Conservation (phyloP, 192 early-diverging fungal genomes). For the Pilaira anomala region DNA sequence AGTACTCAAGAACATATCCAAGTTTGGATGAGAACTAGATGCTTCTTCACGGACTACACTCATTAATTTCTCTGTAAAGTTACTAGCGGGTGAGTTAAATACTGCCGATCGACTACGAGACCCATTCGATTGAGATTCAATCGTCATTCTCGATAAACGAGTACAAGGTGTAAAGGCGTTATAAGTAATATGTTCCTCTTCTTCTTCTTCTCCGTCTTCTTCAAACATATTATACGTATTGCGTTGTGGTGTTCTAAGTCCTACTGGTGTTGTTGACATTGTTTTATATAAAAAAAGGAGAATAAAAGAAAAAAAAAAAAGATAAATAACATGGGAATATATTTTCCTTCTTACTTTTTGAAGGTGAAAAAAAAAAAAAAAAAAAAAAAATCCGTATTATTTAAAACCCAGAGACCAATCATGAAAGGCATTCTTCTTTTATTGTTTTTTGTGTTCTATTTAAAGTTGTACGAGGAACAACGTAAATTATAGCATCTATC, state of each 20-base stretch:
- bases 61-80: conserved; percentile 13
- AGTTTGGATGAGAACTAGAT: not conserved
- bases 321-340: not conserved
- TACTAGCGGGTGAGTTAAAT: not conserved
- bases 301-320: not conserved
- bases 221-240: not conserved
- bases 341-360: too few species aligned
- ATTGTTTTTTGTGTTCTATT: too few species aligned
- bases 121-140: conserved; percentile 12
- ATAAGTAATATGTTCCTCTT: not conserved
- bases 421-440: too few species aligned
- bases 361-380: too few species aligned
- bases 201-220: not conserved
- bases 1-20: conserved; percentile 2
- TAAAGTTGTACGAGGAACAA: too few species aligned
- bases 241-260: not conserved
- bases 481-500: too few species aligned
- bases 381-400: too few species aligned
- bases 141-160: conserved; percentile 12
- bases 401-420: too few species aligned
- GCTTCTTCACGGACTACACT: not conserved
- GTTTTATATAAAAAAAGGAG: not conserved
- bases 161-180: conserved; percentile 10
- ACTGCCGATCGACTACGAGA: not conserved
- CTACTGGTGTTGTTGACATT: not conserved